A percentile compares a stretch with the other conserved stretches of the same genome.
phyloP scores from a whole-genome alignment of 1,139 yeast genomes.

The Pichia sp. region DNA sequence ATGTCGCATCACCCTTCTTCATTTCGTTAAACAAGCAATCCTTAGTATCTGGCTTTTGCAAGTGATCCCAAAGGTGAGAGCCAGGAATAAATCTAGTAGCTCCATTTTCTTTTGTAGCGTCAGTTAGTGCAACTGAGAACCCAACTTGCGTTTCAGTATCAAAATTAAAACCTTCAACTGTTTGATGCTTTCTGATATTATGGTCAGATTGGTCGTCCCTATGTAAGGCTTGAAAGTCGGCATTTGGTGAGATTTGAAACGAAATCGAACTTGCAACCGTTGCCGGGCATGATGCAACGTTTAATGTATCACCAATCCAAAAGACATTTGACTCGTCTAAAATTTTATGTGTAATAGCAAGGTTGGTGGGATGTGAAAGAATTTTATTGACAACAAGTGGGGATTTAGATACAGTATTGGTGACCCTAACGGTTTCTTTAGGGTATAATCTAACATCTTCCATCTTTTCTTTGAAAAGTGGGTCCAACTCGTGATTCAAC shows the following conservation, averaged over 20 bases:
- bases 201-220: slow-evolving; percentile 25
- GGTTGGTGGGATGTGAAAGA: slow-evolving; percentile 7
- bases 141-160: slow-evolving; percentile 23
- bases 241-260: slow-evolving; percentile 26
- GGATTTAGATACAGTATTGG: slow-evolving; percentile 11
- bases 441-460: slow-evolving; percentile 11
- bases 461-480: slow-evolving; percentile 7
- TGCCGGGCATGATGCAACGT: slow-evolving; percentile 8
- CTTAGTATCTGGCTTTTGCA: slow-evolving; percentile 21
- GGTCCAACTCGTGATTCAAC: slow-evolving; percentile 9
- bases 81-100: slow-evolving; percentile 26
- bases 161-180: slow-evolving; percentile 11
- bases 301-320: slow-evolving; percentile 12
- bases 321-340: slow-evolving; percentile 10
- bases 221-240: slow-evolving; percentile 22
- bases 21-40: slow-evolving; percentile 22
- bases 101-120: slow-evolving; percentile 23
- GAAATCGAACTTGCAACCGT: slow-evolving; percentile 20
- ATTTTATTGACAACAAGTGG: slow-evolving; percentile 10
- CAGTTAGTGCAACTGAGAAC: slow-evolving; percentile 19
- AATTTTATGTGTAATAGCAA: slow-evolving; percentile 5
- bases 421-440: slow-evolving; percentile 9
- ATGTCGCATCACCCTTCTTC: slow-evolving; percentile 25
- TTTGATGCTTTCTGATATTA: slow-evolving; percentile 14
- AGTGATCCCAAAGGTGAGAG: slow-evolving; percentile 25